Percentiles rank a stretch among this genome's conserved stretches.
Evolutionary conservation across 2,329 filamentous ascomycete genomes (phyloP).

Genomic region (Colletotrichum caudatum): DNA sequence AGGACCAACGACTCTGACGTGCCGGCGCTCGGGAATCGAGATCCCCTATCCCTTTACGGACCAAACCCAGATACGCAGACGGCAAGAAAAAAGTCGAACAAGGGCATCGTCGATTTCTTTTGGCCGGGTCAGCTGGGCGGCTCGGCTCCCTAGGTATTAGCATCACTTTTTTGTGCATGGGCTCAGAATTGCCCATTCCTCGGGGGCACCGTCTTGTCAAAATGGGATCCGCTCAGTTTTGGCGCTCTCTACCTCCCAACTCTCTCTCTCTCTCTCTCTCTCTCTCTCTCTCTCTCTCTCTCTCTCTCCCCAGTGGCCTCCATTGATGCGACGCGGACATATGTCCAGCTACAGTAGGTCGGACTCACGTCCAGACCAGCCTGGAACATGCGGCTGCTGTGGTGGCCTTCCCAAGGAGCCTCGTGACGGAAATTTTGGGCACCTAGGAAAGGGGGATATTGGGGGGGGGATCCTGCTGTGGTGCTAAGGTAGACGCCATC

Average conservation of each 20-base stretch:
- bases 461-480: background rate
- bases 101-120: conserved; percentile 4
- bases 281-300: no score
- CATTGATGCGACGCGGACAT: conserved; percentile 28
- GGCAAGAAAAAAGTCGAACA: conserved; percentile 1
- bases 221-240: background rate
- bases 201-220: background rate
- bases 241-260: background rate
- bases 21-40: conserved; percentile 5
- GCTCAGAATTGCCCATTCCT: conserved; percentile 1
- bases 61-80: background rate
- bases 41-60: background rate
- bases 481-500: conserved; percentile 8
- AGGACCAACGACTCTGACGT: background rate
- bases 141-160: background rate
- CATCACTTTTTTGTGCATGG: conserved; percentile 5
- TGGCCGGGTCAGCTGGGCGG: conserved; percentile 14
- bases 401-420: conserved; percentile 16
- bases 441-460: background rate
- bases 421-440: conserved; percentile 32
- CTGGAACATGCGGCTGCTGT: conserved; percentile 40
- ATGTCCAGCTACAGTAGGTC: conserved; percentile 37
- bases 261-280: no score
- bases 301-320: background rate
- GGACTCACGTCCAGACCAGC: conserved; percentile 27